These are phyloP conservation scores for Corymbia calophylla DNA, from an alignment of 441 rosid genomes.

Conservation along the genomic window DNA sequence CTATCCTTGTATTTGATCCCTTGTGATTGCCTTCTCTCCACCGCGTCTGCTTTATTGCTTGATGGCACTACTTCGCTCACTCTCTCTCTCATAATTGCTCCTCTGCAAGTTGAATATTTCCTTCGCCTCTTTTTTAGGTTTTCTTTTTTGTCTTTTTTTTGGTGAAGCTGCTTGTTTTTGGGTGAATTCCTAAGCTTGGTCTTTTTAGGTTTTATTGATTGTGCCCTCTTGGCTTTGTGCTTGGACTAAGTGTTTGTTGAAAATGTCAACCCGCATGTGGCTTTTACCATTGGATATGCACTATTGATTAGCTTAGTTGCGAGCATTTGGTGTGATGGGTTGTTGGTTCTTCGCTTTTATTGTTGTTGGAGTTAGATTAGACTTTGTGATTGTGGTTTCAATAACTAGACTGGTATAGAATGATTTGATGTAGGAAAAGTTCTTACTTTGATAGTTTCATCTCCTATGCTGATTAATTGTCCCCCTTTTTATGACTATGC, in stretches of 20 bases:
- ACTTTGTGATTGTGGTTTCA: background rate
- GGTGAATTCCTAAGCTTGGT: background rate
- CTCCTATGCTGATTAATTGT: background rate
- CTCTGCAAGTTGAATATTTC: background rate
- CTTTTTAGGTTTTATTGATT: background rate
- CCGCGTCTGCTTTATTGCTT: background rate
- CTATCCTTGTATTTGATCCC: too few relatives aligned
- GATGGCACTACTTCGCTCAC: background rate
- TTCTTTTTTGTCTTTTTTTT: background rate
- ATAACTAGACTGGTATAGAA: background rate
- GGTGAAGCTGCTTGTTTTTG: background rate
- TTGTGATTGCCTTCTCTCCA: background rate
- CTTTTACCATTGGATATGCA: background rate
- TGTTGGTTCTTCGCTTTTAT: background rate
- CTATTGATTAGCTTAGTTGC: background rate
- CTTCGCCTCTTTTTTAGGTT: background rate
- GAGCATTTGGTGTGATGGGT: background rate
- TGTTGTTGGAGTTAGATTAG: background rate
- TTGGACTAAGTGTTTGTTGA: background rate
- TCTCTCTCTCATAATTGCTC: background rate
- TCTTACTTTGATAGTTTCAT: background rate
- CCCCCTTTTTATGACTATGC: background rate
- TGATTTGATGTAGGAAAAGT: background rate
- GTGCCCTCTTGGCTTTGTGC: background rate
- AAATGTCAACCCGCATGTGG: background rate